Conservation (phyloP, 805 yeast genomes). For the Wickerhamomyces canadensis region DNA sequence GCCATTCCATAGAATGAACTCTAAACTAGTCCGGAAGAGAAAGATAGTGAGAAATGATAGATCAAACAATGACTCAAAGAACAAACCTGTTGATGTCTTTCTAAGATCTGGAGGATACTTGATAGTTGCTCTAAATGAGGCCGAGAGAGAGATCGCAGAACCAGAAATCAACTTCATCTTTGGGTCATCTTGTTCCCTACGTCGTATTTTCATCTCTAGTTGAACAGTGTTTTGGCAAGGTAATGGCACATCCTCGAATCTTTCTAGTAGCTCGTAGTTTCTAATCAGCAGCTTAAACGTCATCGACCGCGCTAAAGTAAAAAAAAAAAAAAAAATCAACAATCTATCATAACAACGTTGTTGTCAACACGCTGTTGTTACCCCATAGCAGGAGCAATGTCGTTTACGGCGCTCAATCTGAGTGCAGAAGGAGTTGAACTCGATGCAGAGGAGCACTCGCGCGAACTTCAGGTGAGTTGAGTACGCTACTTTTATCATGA, state of each 20-base stretch:
- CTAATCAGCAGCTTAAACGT: too few relatives aligned
- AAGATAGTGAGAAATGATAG: constrained; percentile 17
- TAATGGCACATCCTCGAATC: too few relatives aligned
- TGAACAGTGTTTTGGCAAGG: constrained; percentile 4
- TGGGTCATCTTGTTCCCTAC: constrained; percentile 40
- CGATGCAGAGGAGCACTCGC: constrained; percentile 83
- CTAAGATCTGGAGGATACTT: constrained; percentile 49
- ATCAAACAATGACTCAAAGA: constrained; percentile 1
- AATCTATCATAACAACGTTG: background rate
- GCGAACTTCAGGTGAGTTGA: constrained; percentile 74
- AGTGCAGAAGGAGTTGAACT: constrained; percentile 61
- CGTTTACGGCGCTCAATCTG: constrained; percentile 75
- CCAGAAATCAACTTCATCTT: constrained; percentile 40
- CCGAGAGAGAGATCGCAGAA: constrained; percentile 26
- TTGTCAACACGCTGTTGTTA: background rate
- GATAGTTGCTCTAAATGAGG: constrained; percentile 39
- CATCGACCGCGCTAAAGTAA: background rate
- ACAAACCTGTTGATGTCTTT: constrained; percentile 34
- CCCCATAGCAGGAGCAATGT: constrained; percentile 35
- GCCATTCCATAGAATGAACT: constrained; percentile 42
- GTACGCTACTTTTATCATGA: too few relatives aligned
- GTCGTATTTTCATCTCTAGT: constrained; percentile 35
- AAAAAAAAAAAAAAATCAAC: background rate
- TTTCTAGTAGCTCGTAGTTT: too few relatives aligned
- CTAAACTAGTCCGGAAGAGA: constrained; percentile 38